These are phyloP conservation scores for Clonostachys solani DNA, from an alignment of 2,329 filamentous ascomycete genomes.

Conservation along the genomic window DNA sequence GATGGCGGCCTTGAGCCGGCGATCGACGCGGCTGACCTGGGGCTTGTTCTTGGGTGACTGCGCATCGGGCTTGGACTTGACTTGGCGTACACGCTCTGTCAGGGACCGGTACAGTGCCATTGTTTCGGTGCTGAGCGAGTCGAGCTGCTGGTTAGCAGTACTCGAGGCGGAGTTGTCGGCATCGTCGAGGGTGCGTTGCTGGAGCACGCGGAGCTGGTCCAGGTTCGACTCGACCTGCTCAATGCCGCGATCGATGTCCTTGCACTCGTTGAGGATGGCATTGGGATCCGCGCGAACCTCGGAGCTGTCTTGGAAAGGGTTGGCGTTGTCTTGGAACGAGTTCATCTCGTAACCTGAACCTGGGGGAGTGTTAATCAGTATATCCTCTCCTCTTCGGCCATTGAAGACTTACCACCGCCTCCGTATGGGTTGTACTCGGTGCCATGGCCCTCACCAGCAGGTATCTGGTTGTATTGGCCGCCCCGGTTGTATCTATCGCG, in stretches of 20 bases:
- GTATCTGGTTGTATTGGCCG: constrained; percentile 43
- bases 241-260: constrained; percentile 74
- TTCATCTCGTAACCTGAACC: constrained; percentile 66
- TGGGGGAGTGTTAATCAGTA: constrained; percentile 7
- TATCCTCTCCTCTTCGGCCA: neutral
- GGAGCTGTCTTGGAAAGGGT: constrained; percentile 8
- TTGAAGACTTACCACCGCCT: constrained; percentile 8
- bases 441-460: constrained; percentile 12
- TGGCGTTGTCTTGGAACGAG: constrained; percentile 50
- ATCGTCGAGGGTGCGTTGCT: constrained; percentile 69
- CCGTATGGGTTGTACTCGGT: constrained; percentile 14
- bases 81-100: constrained; percentile 70
- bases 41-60: constrained; percentile 68
- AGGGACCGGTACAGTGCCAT: constrained; percentile 80
- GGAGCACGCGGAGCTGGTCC: constrained; percentile 65
- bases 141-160: constrained; percentile 64
- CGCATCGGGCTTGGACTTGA: constrained; percentile 80
- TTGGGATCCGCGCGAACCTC: constrained; percentile 59
- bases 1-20: constrained; percentile 76
- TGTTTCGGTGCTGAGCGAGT: constrained; percentile 70
- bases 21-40: constrained; percentile 78
- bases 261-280: constrained; percentile 79
- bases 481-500: constrained; percentile 45
- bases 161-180: constrained; percentile 67
- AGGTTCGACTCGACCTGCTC: constrained; percentile 70